Evolutionary conservation across 768 basidiomycete genomes (phyloP).

Genomic region (Rhodotorula babjevae): DNA sequence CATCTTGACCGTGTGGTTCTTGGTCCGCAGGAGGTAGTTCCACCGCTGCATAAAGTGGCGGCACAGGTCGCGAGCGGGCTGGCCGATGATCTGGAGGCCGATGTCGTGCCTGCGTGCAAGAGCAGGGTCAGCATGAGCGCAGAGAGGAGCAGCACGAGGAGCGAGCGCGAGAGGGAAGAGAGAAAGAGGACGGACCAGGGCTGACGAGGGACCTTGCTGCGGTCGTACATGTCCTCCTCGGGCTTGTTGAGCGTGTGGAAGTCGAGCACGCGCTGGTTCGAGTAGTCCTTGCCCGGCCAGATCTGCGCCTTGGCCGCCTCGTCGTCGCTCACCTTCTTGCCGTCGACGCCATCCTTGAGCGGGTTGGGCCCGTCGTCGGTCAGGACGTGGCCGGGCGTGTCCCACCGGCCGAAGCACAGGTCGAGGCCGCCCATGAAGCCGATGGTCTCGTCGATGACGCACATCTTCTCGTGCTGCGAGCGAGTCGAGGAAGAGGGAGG

Average conservation of each 20-base stretch:
- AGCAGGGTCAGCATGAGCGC: no score
- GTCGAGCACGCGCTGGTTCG: conserved; percentile 79
- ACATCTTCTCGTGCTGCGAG: conserved; percentile 93
- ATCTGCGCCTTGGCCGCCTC: conserved; percentile 49
- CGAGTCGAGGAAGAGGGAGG: not conserved
- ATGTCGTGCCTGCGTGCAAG: conserved; percentile 77
- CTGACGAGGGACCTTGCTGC: conserved; percentile 83
- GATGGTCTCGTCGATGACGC: conserved; percentile 93
- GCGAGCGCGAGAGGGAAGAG: not conserved
- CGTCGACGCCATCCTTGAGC: conserved; percentile 52
- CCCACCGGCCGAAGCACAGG: conserved; percentile 94
- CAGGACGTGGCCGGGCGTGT: conserved; percentile 87
- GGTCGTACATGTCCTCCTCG: conserved; percentile 91
- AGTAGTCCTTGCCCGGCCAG: conserved; percentile 97
- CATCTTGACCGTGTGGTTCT: conserved; percentile 89
- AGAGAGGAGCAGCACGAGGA: not conserved
- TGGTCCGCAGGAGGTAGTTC: conserved; percentile 89
- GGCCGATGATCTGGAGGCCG: conserved; percentile 89
- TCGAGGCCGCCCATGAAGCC: conserved; percentile 98
- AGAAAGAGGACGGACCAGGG: conserved; percentile 64
- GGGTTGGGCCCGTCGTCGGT: conserved; percentile 62
- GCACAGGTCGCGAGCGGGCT: conserved; percentile 87
- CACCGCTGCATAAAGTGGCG: conserved; percentile 96
- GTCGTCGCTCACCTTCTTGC: conserved; percentile 47
- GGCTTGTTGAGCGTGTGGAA: conserved; percentile 83